Conservation (phyloP, 352 stramenopile genomes). For the Peronospora destructor region DNA sequence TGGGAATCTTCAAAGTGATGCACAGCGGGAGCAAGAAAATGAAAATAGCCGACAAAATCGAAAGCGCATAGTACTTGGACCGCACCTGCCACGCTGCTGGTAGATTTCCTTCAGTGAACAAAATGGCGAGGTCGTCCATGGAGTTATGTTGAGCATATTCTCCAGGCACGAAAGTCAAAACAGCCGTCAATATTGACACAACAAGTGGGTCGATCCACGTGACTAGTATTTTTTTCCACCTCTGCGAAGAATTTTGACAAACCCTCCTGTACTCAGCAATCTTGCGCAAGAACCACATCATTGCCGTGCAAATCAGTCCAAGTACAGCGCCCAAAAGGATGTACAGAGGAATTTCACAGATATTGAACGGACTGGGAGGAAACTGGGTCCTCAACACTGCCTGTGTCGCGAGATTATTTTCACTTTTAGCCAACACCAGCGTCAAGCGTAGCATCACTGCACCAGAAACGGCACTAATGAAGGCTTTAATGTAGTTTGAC, state of each 20-base stretch:
- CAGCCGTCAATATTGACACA: conserved; percentile 52
- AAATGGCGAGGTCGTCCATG: conserved; percentile 49
- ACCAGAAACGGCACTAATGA: conserved; percentile 75
- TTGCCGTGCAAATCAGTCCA: conserved; percentile 45
- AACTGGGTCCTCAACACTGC: conserved; percentile 50
- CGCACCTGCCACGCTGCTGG: conserved; percentile 38
- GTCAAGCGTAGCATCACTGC: conserved; percentile 72
- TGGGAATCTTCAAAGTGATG: conserved; percentile 76
- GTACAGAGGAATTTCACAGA: conserved; percentile 75
- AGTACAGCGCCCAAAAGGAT: conserved; percentile 49
- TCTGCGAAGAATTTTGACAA: conserved; percentile 34
- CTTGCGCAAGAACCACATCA: conserved; percentile 54
- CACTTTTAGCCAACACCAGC: conserved; percentile 49
- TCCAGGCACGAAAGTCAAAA: conserved; percentile 67
- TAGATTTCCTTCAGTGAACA: conserved; percentile 53
- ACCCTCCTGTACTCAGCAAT: conserved; percentile 37
- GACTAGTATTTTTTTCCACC: conserved; percentile 47
- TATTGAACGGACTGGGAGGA: conserved; percentile 41
- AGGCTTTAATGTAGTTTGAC: conserved; percentile 87
- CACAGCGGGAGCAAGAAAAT: conserved; percentile 66
- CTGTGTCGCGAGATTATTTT: conserved; percentile 39
- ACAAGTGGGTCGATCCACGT: conserved; percentile 63
- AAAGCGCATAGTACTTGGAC: conserved; percentile 68
- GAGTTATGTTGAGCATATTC: conserved; percentile 49
- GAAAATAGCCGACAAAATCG: conserved; percentile 42